A percentile compares a stretch with the other conserved stretches of the same genome.
Conservation (phyloP, 805 yeast genomes). For the Brettanomyces anomalus region DNA sequence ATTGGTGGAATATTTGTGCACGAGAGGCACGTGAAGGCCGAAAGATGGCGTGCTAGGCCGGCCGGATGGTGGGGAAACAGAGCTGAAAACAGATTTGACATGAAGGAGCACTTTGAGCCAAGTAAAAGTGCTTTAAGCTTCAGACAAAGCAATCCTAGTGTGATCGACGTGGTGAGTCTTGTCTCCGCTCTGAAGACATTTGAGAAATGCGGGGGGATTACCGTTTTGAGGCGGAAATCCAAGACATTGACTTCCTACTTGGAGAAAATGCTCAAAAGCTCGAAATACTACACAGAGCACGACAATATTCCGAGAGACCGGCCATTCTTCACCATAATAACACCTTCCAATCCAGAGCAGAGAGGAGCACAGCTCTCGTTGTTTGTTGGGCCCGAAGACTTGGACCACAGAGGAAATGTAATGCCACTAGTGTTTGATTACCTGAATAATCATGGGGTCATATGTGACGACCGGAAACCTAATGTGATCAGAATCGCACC, state of each 20-base stretch:
- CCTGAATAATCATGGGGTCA: slow-evolving; percentile 49
- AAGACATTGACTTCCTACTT: slow-evolving; percentile 49
- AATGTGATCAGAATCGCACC: slow-evolving; percentile 90
- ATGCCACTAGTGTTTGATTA: slow-evolving; percentile 54
- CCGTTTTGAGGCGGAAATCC: slow-evolving; percentile 46
- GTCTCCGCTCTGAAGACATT: slow-evolving; percentile 58
- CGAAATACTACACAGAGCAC: slow-evolving; percentile 36
- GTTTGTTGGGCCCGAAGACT: slow-evolving; percentile 45
- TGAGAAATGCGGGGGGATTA: slow-evolving; percentile 55
- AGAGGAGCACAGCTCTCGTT: slow-evolving; percentile 82
- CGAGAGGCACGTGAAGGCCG: slow-evolving; percentile 27
- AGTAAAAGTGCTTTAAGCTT: slow-evolving; percentile 81
- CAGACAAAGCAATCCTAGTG: slow-evolving; percentile 86
- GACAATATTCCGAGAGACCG: slow-evolving; percentile 4
- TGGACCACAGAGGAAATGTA: slow-evolving; percentile 28
- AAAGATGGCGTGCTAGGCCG: slow-evolving; percentile 48
- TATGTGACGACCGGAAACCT: slow-evolving; percentile 87
- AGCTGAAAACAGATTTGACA: slow-evolving; percentile 57
- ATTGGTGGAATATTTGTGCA: slow-evolving; percentile 82
- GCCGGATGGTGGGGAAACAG: slow-evolving; percentile 99
- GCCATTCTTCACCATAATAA: slow-evolving; percentile 56
- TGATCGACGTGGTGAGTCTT: slow-evolving; percentile 71
- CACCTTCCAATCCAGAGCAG: slow-evolving; percentile 50
- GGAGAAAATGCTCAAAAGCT: slow-evolving; percentile 34
- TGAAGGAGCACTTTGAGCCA: slow-evolving; percentile 74